These are phyloP conservation scores for Aeminium ludgeri DNA, from an alignment of 495 filamentous ascomycete genomes.

Conservation along the genomic window DNA sequence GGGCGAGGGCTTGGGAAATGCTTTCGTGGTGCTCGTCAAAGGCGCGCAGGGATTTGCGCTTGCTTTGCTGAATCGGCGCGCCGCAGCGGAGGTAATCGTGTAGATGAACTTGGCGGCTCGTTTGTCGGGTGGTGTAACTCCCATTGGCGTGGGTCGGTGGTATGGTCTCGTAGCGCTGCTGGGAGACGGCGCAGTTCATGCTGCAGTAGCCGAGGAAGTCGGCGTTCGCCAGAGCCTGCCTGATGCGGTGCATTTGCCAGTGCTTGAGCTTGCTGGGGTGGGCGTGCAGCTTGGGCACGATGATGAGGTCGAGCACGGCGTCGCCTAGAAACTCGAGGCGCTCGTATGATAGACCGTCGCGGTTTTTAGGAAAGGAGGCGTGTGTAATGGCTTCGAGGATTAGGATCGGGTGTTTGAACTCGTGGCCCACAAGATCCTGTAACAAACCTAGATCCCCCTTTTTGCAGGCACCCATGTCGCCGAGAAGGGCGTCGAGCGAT, in stretches of 20 bases:
- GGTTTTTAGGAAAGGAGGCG: constrained; percentile 42
- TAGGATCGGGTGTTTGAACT: constrained; percentile 50
- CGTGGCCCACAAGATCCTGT: constrained; percentile 43
- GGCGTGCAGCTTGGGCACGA: constrained; percentile 38
- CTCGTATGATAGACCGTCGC: constrained; percentile 51
- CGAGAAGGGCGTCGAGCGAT: constrained; percentile 18
- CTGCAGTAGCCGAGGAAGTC: constrained; percentile 77
- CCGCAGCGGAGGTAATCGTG: constrained; percentile 10
- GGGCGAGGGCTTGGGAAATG: constrained; percentile 34
- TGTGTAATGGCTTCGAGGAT: constrained; percentile 81
- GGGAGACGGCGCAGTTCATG: constrained; percentile 34
- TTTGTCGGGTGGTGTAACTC: constrained; percentile 25
- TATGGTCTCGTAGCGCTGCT: constrained; percentile 22
- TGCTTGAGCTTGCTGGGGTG: constrained; percentile 33
- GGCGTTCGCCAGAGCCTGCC: constrained; percentile 64
- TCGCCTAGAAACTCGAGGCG: constrained; percentile 87
- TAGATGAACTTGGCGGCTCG: constrained; percentile 8
- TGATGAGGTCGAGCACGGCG: constrained; percentile 62
- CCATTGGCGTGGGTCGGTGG: constrained; percentile 37
- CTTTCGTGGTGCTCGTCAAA: constrained; percentile 32
- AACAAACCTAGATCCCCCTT: constrained; percentile 6
- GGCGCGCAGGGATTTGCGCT: constrained; percentile 29
- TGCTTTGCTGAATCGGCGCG: constrained; percentile 1
- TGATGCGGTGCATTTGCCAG: constrained; percentile 54
- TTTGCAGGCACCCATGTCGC: constrained; percentile 20